Percentiles rank a stretch among this genome's conserved stretches.
These are phyloP conservation scores for Cladophialophora chaetospira DNA, from an alignment of 2,329 filamentous ascomycete genomes.

Conservation along the genomic window DNA sequence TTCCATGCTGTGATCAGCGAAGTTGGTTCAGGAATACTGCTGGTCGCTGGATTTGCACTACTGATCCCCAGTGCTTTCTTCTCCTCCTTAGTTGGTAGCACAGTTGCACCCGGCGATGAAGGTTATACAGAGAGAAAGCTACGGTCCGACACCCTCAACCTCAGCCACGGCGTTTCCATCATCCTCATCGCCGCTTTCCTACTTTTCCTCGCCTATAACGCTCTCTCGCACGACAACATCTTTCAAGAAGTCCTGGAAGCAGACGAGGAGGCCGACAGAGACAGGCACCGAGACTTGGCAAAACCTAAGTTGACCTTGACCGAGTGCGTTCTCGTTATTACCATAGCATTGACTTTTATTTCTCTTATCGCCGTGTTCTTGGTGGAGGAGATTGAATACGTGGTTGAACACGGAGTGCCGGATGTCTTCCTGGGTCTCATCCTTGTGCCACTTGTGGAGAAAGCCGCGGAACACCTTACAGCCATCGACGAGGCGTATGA, in stretches of 20 bases:
- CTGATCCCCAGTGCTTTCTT: constrained; percentile 51
- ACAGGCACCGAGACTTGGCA: constrained; percentile 60
- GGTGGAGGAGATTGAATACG: constrained; percentile 69
- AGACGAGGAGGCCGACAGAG: constrained; percentile 69
- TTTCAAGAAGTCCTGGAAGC: constrained; percentile 72
- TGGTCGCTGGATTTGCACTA: constrained; percentile 68
- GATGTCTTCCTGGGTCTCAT: constrained; percentile 71
- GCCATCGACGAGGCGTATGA: constrained; percentile 84
- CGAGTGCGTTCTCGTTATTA: constrained; percentile 68
- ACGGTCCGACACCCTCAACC: constrained; percentile 57
- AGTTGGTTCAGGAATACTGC: constrained; percentile 72
- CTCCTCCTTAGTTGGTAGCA: constrained; percentile 57
- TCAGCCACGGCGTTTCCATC: constrained; percentile 71
- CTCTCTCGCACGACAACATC: constrained; percentile 74
- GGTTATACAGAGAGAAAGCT: constrained; percentile 47
- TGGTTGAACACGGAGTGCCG: constrained; percentile 56
- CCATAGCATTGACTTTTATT: constrained; percentile 67
- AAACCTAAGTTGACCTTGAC: constrained; percentile 73
- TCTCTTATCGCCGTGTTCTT: constrained; percentile 73
- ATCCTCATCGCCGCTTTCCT: constrained; percentile 70
- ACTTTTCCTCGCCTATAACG: constrained; percentile 71
- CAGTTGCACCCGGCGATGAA: constrained; percentile 32
- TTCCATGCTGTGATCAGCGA: constrained; percentile 79
- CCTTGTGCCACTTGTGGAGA: constrained; percentile 69
- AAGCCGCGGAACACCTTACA: constrained; percentile 81